Conservation (phyloP, 2,329 filamentous ascomycete genomes). For the Nothophaeocryptopus gaeumannii region DNA sequence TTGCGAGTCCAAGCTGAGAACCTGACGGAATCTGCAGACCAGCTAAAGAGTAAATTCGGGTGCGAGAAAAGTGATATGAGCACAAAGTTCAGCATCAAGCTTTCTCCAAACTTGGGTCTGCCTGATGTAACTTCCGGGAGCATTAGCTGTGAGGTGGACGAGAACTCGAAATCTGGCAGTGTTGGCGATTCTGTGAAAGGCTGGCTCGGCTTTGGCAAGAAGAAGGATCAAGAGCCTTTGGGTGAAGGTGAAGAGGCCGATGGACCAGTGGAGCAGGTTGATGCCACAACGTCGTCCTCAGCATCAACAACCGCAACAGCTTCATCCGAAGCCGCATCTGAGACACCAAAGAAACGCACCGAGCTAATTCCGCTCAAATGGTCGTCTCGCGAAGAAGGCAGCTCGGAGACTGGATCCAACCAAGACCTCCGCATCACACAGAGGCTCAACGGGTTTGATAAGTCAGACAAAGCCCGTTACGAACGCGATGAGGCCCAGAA, state of each 20-base stretch:
- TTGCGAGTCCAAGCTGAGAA: slow-evolving; percentile 73
- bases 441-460: slow-evolving; percentile 74
- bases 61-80: slow-evolving; percentile 74
- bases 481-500: slow-evolving; percentile 85
- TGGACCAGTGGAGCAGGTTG: slow-evolving; percentile 41
- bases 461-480: slow-evolving; percentile 74
- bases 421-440: slow-evolving; percentile 61
- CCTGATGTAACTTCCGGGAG: slow-evolving; percentile 73
- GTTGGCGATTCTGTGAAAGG: slow-evolving; percentile 95
- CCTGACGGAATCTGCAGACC: slow-evolving; percentile 75
- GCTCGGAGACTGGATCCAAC: slow-evolving; percentile 58
- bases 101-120: slow-evolving; percentile 71
- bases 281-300: slow-evolving; percentile 36
- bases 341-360: slow-evolving; percentile 49
- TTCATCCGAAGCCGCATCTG: slow-evolving; percentile 46
- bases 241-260: slow-evolving; percentile 57
- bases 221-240: slow-evolving; percentile 75
- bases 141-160: slow-evolving; percentile 81
- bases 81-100: slow-evolving; percentile 72
- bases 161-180: slow-evolving; percentile 67
- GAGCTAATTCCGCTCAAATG: slow-evolving; percentile 54
- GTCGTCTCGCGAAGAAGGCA: slow-evolving; percentile 45
- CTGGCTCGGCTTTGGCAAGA: slow-evolving; percentile 88
- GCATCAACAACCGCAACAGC: slow-evolving; percentile 38
- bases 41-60: slow-evolving; percentile 73